Base-by-base conservation (phyloP, 305 asterid species). In the Fraxinus velutina region DNA sequence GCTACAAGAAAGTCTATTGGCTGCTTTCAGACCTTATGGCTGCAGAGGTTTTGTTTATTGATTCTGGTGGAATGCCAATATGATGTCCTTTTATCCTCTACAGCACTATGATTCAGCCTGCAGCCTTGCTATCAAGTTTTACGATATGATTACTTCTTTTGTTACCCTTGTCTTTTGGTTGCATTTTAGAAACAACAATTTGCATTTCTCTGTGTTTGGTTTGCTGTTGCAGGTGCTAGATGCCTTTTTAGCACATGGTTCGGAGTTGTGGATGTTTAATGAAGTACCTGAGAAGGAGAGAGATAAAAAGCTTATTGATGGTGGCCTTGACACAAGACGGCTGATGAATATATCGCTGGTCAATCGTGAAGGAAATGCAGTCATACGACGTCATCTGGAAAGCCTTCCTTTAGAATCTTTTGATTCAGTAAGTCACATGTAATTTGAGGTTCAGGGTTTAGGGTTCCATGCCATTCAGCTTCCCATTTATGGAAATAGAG, bases 241-340 rank as follows among this genome's bases (percentile, higher is more conserved):
- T 87, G 97, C 97, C 86, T 91, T 89, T 86, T 87, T 94, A 87
- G 97, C 98, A 50, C 92, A 83, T 50, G 91, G 90, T 7, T 94
- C 98, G 75, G 97, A 94, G 87, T 84, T 94, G 89, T 94, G 98
- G 98, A 92, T 94, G 98, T 91, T 92, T 90, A 94, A 94, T 89
- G 97, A 94, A 76, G 98, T 94, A 80, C 83, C 85, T 10, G 98
- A 94, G 86, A 90, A 87, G 77, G 93, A 90, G 79, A 91, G 97
- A 84, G 97, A 91, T 30, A 90, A 71, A 87, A 94, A 94, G 89
- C 95, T 94, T 77, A 90, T 81, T 64, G 92, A 91, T 84, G 97
- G 97, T 82, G 97, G 98, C 84, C 95, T 94, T 76, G 97, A 94
- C 85, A 85, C 85, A 27, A 90, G 81, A 78, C 90, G 92, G 80